These are phyloP conservation scores for Coelastrella sp. DNA, from an alignment of 139 green algal species.

Conservation along the genomic window DNA sequence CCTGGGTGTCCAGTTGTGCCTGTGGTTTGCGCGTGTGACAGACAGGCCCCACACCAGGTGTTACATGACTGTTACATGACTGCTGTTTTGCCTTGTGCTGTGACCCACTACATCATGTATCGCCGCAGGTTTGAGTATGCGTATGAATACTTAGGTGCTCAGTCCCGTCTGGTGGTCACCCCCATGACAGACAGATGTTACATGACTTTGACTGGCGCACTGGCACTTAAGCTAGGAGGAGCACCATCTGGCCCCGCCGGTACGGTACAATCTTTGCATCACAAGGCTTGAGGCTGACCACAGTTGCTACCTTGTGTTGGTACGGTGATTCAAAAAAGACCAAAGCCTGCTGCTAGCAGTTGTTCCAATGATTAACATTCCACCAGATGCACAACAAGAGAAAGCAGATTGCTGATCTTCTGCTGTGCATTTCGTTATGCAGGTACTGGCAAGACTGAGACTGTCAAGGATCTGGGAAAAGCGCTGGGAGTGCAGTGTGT, in stretches of 20 bases:
- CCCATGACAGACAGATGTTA: slow-evolving; percentile 91
- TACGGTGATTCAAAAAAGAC: no score
- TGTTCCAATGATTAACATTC: not conserved
- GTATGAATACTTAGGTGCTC: slow-evolving; percentile 89
- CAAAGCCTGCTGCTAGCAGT: no score
- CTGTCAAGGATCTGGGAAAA: slow-evolving; percentile 82
- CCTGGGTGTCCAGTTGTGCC: no score
- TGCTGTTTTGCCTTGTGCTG: no score
- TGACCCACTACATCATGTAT: no score
- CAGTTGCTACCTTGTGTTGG: no score
- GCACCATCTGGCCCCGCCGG: slow-evolving; percentile 84
- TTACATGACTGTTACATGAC: no score
- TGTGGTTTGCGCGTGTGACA: no score
- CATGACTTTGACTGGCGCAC: slow-evolving; percentile 85
- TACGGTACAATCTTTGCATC: not conserved
- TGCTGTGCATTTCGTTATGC: slow-evolving; percentile 1
- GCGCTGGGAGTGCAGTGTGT: slow-evolving; percentile 84
- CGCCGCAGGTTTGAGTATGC: slow-evolving; percentile 74
- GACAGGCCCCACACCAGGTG: no score
- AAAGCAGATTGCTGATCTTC: not conserved
- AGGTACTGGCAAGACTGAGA: slow-evolving; percentile 89
- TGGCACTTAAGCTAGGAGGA: slow-evolving; percentile 85
- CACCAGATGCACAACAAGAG: not conserved
- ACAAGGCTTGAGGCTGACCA: no score
- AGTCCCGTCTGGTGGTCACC: slow-evolving; percentile 85